phyloP scores from a whole-genome alignment of 2,329 filamentous ascomycete species.

The Lachnellula occidentalis region DNA sequence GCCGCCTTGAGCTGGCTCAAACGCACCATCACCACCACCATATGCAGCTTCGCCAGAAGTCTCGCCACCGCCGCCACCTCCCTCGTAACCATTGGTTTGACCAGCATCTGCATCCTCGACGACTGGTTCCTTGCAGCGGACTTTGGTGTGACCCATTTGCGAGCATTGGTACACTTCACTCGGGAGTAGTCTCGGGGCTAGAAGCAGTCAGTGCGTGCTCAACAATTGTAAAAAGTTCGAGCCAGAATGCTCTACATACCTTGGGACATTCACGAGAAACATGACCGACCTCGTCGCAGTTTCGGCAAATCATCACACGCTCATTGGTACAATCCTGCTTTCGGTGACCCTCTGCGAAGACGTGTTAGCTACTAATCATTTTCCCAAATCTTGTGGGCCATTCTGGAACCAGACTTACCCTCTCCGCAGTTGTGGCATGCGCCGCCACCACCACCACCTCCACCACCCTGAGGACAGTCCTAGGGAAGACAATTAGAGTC shows the following conservation, averaged over 20 bases:
- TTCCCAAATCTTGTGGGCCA: not conserved
- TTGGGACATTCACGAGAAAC: not conserved
- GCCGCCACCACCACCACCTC: conserved; percentile 43
- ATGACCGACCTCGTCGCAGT: conserved; percentile 50
- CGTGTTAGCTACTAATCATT: not conserved
- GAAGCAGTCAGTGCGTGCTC: not conserved
- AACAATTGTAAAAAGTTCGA: not conserved
- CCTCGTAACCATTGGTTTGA: conserved; percentile 18
- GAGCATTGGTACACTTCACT: conserved; percentile 52
- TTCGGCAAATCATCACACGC: conserved; percentile 36
- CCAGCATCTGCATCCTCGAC: conserved; percentile 16
- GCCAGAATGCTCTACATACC: not conserved
- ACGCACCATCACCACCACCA: not conserved
- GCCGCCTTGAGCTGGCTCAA: not conserved
- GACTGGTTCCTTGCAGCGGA: conserved; percentile 35
- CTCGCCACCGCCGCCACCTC: conserved; percentile 4
- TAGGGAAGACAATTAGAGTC: not conserved
- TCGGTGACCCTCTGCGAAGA: conserved; percentile 11
- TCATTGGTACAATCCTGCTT: conserved; percentile 29
- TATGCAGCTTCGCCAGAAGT: not conserved
- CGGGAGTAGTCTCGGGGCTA: conserved; percentile 38
- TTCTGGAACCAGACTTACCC: not conserved
- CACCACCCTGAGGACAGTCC: conserved; percentile 59
- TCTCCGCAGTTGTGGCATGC: conserved; percentile 37
- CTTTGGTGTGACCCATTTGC: conserved; percentile 37